Percentiles rank a stretch among this genome's conserved stretches.
Conservation (phyloP, 2,329 filamentous ascomycete species). For the Fusarium nurragi region DNA sequence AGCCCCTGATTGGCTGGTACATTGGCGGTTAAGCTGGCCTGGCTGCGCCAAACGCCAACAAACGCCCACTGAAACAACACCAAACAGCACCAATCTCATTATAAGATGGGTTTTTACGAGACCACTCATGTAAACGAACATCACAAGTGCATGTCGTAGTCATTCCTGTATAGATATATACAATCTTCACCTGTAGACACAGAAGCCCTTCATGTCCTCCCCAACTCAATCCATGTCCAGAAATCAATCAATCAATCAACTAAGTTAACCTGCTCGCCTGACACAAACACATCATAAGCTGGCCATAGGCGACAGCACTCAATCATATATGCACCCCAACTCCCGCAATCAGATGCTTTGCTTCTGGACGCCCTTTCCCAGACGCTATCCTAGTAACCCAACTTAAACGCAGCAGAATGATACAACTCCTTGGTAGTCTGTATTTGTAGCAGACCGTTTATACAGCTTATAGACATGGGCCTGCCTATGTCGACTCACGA, state of each 20-base stretch:
- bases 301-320: slow-evolving; percentile 34
- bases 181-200: slow-evolving; percentile 26
- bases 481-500: slow-evolving; percentile 48
- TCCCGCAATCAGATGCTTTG: slow-evolving; percentile 31
- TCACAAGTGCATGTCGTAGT: slow-evolving; percentile 17
- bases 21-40: slow-evolving; percentile 10
- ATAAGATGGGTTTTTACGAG: not conserved
- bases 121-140: not conserved
- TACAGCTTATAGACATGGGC: not conserved
- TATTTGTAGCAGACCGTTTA: slow-evolving; percentile 3
- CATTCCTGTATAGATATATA: slow-evolving; percentile 41
- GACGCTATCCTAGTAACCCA: slow-evolving; percentile 26
- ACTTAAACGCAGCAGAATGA: slow-evolving; percentile 8
- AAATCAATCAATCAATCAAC: slow-evolving; percentile 30
- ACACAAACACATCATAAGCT: slow-evolving; percentile 34
- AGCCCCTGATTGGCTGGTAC: slow-evolving; percentile 9
- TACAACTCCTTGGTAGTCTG: slow-evolving; percentile 6
- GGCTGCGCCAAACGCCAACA: not conserved
- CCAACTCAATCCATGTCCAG: slow-evolving; percentile 30
- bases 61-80: not conserved
- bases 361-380: slow-evolving; percentile 12
- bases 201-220: not conserved
- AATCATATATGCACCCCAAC: slow-evolving; percentile 39
- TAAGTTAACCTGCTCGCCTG: slow-evolving; percentile 23
- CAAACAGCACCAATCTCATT: not conserved